Percentiles rank a stretch among this genome's conserved stretches.
These are phyloP conservation scores for Calycina marina DNA, from an alignment of 2,329 filamentous ascomycete genomes.

Conservation along the genomic window DNA sequence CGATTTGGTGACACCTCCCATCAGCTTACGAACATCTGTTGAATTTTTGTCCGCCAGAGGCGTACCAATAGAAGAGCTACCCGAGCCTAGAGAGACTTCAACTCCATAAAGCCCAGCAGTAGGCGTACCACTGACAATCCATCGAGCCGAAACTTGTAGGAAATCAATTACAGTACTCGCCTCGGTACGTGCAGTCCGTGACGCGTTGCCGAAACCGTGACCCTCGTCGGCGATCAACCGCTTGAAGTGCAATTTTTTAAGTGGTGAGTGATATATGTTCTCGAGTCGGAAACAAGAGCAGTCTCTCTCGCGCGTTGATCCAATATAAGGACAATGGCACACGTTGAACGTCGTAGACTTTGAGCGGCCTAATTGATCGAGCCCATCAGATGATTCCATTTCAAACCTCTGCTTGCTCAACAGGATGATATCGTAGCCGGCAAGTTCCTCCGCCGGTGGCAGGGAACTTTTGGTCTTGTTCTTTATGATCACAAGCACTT, in stretches of 20 bases:
- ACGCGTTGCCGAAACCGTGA: conserved; percentile 62
- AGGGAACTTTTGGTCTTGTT: conserved; percentile 35
- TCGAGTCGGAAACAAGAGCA: conserved; percentile 27
- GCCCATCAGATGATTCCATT: conserved; percentile 39
- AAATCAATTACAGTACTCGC: conserved; percentile 35
- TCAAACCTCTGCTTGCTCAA: conserved; percentile 67
- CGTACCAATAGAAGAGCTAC: conserved; percentile 2
- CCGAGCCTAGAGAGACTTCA: conserved; percentile 26
- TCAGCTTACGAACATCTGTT: neutral
- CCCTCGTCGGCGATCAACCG: conserved; percentile 87
- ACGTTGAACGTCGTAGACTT: neutral
- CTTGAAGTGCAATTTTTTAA: conserved; percentile 67
- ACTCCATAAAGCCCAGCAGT: conserved; percentile 71
- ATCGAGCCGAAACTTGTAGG: conserved; percentile 55
- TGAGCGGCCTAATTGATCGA: conserved; percentile 29
- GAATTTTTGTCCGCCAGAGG: neutral
- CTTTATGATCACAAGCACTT: conserved; percentile 42
- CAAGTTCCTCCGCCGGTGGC: conserved; percentile 42
- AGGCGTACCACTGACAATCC: conserved; percentile 86
- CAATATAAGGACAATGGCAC: conserved; percentile 21
- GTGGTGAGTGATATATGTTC: conserved; percentile 39
- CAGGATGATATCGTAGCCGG: conserved; percentile 60
- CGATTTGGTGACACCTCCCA: neutral
- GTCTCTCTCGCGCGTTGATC: conserved; percentile 27
- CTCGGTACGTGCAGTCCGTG: conserved; percentile 37